Evolutionary conservation across 163 green algal genomes (phyloP).

Genomic region (Chloromonas sp.): DNA sequence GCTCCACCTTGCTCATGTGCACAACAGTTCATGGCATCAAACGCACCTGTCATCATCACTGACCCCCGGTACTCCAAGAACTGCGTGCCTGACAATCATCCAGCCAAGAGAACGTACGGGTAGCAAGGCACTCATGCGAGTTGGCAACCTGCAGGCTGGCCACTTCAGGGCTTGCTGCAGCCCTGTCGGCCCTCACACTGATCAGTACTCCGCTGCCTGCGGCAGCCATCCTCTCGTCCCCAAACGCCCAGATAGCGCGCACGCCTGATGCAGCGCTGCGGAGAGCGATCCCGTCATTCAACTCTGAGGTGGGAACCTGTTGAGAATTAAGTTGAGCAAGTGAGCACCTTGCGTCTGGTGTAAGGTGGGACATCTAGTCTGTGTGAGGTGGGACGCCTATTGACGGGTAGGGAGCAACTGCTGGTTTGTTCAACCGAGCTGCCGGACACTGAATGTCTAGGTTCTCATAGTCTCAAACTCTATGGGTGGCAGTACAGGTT

Average conservation of each 20-base stretch:
- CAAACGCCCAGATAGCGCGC: conserved; percentile 65
- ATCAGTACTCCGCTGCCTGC: conserved; percentile 19
- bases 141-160: too few species aligned
- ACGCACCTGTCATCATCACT: too few species aligned
- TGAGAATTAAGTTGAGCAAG: background rate
- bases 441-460: too few species aligned
- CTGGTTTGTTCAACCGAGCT: background rate
- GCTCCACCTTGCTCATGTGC: too few species aligned
- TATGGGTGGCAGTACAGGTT: too few species aligned
- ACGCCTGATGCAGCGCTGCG: conserved; percentile 74
- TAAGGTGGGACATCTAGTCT: background rate
- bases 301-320: conserved; percentile 47
- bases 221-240: conserved; percentile 66
- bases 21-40: too few species aligned
- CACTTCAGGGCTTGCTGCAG: background rate
- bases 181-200: background rate
- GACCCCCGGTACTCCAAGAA: too few species aligned
- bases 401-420: background rate
- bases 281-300: conserved; percentile 86
- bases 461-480: too few species aligned
- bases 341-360: background rate
- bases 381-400: background rate
- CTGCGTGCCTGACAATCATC: too few species aligned
- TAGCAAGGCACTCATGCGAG: background rate
- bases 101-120: background rate